Evolutionary conservation across 352 stramenopile genomes (phyloP).

Genomic region (Pythium phragmitis): DNA sequence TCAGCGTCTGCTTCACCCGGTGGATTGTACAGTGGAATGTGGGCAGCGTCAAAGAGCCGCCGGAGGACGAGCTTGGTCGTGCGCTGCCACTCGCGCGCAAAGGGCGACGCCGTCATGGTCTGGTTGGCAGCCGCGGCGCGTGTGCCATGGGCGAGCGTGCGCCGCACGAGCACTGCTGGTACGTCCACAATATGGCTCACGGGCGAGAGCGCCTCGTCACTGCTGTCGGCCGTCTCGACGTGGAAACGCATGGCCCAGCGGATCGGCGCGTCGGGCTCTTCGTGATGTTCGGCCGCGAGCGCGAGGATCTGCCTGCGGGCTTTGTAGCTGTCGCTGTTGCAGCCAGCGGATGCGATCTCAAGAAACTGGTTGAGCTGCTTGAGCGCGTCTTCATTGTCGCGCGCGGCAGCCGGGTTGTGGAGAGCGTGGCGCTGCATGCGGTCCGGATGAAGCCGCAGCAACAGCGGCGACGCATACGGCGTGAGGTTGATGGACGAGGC

Average conservation of each 20-base stretch:
- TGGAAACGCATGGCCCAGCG: conserved; percentile 62
- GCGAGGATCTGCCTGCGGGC: conserved; percentile 53
- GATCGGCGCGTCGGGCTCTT: conserved; percentile 33
- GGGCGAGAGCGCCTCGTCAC: background rate
- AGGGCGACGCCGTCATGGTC: conserved; percentile 38
- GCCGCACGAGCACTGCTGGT: conserved; percentile 45
- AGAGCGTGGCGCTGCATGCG: conserved; percentile 47
- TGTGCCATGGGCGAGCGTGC: conserved; percentile 47
- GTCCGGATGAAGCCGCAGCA: conserved; percentile 71
- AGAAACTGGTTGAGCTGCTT: conserved; percentile 82
- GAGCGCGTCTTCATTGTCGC: conserved; percentile 66
- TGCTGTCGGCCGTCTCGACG: conserved; percentile 23
- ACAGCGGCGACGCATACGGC: conserved; percentile 59
- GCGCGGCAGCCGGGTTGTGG: conserved; percentile 30
- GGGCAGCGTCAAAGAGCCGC: conserved; percentile 58
- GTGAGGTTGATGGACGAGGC: conserved; percentile 44
- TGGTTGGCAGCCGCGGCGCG: conserved; percentile 27
- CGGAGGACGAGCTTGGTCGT: conserved; percentile 57
- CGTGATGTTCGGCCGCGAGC: conserved; percentile 26
- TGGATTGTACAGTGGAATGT: conserved; percentile 39
- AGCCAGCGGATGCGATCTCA: conserved; percentile 55
- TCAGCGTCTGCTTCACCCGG: conserved; percentile 10
- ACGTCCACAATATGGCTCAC: conserved; percentile 56
- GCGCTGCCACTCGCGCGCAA: conserved; percentile 68
- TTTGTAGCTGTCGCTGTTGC: conserved; percentile 66